These are phyloP conservation scores for Zancudomyces culisetae DNA, from an alignment of 371 early-diverging fungal species.

Conservation along the genomic window DNA sequence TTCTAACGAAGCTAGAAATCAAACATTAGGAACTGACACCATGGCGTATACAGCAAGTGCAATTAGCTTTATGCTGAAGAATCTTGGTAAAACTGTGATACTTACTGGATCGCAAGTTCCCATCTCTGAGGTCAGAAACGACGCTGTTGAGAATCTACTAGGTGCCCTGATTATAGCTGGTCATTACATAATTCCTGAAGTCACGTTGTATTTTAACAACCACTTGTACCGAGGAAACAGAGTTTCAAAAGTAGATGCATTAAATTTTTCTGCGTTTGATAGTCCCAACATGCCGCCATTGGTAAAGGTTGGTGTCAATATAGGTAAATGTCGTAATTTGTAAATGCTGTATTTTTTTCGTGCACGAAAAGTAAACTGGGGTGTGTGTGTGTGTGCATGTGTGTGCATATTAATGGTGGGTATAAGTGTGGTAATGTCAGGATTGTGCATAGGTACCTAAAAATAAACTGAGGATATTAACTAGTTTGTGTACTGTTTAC, in stretches of 20 bases:
- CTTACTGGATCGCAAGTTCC: conserved; percentile 93
- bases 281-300: conserved; percentile 82
- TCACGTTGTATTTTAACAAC: conserved; percentile 80
- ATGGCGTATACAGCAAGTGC: conserved; percentile 91
- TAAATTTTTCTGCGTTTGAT: conserved; percentile 91
- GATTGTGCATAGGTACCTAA: too few species aligned
- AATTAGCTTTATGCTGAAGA: conserved; percentile 87
- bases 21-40: conserved; percentile 67
- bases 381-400: neutral
- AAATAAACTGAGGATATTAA: too few species aligned
- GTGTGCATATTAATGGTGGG: neutral
- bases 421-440: too few species aligned
- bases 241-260: conserved; percentile 78
- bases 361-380: neutral
- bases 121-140: conserved; percentile 88
- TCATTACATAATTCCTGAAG: conserved; percentile 95
- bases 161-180: conserved; percentile 81
- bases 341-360: neutral
- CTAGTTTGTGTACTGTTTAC: neutral
- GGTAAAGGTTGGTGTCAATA: conserved; percentile 82
- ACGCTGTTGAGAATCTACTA: conserved; percentile 88
- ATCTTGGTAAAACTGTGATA: conserved; percentile 81
- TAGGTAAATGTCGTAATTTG: conserved; percentile 12
- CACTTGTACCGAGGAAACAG: conserved; percentile 91
- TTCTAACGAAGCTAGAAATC: too few species aligned